Evolutionary conservation across 2,329 filamentous ascomycete species (phyloP).

Genomic region (Aspergillus pseudotamarii): DNA sequence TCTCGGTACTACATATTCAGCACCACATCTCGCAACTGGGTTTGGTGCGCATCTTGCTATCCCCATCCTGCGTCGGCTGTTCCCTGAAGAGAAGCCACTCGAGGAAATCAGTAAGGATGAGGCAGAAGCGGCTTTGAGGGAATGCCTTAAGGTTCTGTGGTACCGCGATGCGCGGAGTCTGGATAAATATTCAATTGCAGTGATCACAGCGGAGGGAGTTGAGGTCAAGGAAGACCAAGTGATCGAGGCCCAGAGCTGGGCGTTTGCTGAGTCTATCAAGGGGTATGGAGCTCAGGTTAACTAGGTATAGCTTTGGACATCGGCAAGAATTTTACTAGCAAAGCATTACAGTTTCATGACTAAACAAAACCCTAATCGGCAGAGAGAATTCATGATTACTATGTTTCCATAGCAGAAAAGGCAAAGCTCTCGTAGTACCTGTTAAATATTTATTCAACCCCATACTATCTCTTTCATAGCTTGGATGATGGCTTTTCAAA

Average conservation of each 20-base stretch:
- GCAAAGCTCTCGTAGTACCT: background rate
- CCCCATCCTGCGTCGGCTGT: conserved; percentile 81
- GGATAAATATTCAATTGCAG: conserved; percentile 87
- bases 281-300: conserved; percentile 86
- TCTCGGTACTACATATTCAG: conserved; percentile 86
- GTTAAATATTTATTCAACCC: background rate
- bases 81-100: conserved; percentile 80
- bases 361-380: background rate
- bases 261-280: conserved; percentile 90
- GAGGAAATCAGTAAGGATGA: conserved; percentile 72
- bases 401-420: background rate
- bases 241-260: conserved; percentile 96
- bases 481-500: conserved; percentile 46
- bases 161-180: conserved; percentile 94
- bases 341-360: conserved; percentile 29
- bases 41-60: conserved; percentile 92
- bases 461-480: conserved; percentile 26
- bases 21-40: conserved; percentile 87
- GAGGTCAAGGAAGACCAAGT: conserved; percentile 82
- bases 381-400: background rate
- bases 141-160: conserved; percentile 98
- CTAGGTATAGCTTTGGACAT: conserved; percentile 42
- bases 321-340: conserved; percentile 17
- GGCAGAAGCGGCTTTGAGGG: conserved; percentile 78
- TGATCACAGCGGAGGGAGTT: conserved; percentile 87